Base-by-base conservation (phyloP, 139 green algal genomes). In the Chlamydomonas asymmetrica region DNA sequence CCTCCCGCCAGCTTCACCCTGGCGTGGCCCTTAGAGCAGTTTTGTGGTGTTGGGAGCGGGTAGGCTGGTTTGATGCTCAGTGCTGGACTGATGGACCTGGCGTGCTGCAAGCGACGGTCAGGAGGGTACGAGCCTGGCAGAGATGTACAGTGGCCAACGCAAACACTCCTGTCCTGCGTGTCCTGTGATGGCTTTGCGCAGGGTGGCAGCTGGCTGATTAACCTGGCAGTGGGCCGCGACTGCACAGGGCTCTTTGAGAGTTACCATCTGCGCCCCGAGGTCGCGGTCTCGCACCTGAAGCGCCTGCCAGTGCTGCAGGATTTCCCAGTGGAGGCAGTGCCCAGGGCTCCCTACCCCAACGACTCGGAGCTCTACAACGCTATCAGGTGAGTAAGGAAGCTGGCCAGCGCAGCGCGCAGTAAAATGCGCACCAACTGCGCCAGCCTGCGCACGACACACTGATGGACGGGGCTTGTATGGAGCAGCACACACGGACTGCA, bases 191-290 rank as follows among this genome's bases (percentile, higher is more conserved):
- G n/a, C 57, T 39, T 39, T 9, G 10, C n/a, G 13, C 13, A 65
- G 23, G 88, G 84, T 10, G 86, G 88, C 5, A 39, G 74, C 52
- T 95, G 86, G 87, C 88, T 97, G 48, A 76, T 95, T 34, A 91
- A 92, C 78, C 83, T 97, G 25, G 91, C 91, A n/a, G 63, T 95
- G 23, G 80, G 84, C 3, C 74, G 92, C 5, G 92, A 97, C 73
- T 91, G 82, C 73, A 97, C 92, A 5, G 92, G 88, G 6, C 87
- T 97, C 39, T 93, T 97, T 65, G 92, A 97, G 79, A 89, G 75
- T 22, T 95, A 93, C 81, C 92, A 97, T 82, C 73, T 97, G 74
- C 73, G 90, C 0, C 91, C 90, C 13, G 88, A 94, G 41, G 84
- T 91, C 31, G 87, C 88, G 10, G 83, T 78, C 8, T 80, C 75